Evolutionary conservation across 2,329 filamentous ascomycete genomes (phyloP), one percentile per base, ranked within the genome.

Genomic region (Cladosporium phlei): DNA sequence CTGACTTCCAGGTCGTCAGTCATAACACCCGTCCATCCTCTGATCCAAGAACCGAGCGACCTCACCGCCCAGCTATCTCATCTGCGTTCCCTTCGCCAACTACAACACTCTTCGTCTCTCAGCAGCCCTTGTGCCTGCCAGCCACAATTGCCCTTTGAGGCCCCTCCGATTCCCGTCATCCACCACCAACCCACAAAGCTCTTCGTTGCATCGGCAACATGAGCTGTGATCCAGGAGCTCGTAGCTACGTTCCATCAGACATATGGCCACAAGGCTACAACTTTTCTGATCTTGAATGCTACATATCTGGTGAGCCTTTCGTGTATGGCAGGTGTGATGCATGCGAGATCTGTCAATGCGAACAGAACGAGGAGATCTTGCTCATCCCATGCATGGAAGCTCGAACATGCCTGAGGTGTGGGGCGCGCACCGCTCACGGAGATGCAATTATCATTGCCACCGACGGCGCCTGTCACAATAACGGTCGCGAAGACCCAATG

Each of bases 401-500:
- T 11, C 1, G 5, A 11, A 6, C 4, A 3, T 39, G 37, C 25
- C 11, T 6, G 1, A 1, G 25, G 5, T 39, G 37, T n/a, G n/a
- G 21, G 5, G 20, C 17, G 4, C 37, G 17, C 25, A 16, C 8
- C 10, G 47, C 50, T 56, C 28, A 2, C 63, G 29, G 25, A 69
- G 58, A 37, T 67, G 37, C 48, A 24, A 34, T 58, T 10, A 52
- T 59, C 2, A 52, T 60, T 34, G 50, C 48, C 25, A 58, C 58
- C 16, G 52, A 60, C 27, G 58, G 56, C 17, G 54, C 54, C 1
- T 61, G 59, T 39, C 50, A 53, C 5, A 43, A 51, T 33, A 59
- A 60, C 25, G 56, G 56, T 4, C 47, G 21, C 2, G 39, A 48
- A 9, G 32, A 28, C 5, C 50, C 56, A 1, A 30, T 30, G 11